Evolutionary conservation across 2,329 filamentous ascomycete genomes (phyloP), one percentile per base, ranked within the genome.

Genomic region (Alternaria rosae): DNA sequence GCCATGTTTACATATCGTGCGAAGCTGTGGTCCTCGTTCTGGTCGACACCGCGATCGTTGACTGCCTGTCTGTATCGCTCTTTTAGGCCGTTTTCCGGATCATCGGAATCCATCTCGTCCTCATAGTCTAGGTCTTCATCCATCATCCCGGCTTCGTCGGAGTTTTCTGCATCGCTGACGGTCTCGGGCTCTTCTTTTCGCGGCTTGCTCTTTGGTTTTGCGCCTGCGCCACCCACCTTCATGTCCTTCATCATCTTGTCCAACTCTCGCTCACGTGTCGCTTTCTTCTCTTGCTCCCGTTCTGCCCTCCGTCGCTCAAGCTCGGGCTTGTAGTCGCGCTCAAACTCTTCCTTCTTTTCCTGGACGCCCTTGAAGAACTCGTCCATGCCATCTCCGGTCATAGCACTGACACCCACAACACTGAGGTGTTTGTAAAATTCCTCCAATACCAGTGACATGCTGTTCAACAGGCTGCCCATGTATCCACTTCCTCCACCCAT

Each of bases 211-310:
- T 78, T 80, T 21, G 66, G 66, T 47, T 76, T 75, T 35, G 71
- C 72, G 38, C 68, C 65, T 15, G 74, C 66, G 11, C 73, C 76
- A 5, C 75, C 73, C 47, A 92, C 86, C 55, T 85, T 85, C 92
- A 99, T 97, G 70, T 95, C 94, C 77, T 91, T 91, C 93, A 99
- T 97, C 84, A 99, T 88, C 82, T 92, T 93, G 63, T 92, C 92
- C 26, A 99, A 82, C 78, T 99, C 94, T 73, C 90, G 88, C 73
- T 97, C 90, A 47, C 93, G 86, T 26, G 87, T 82, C 61, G 86
- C 86, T 63, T 88, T 85, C 83, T 94, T 94, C 69, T 89, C 86
- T 64, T 91, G 87, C 63, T 96, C 92, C 23, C 93, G 87, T 77
- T 94, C 89, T 62, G 88, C 86, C 65, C 89, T 86, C 76, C 92